These are phyloP conservation scores for Rhizopus delemar DNA, from an alignment of 371 early-diverging fungal genomes.

Conservation along the genomic window DNA sequence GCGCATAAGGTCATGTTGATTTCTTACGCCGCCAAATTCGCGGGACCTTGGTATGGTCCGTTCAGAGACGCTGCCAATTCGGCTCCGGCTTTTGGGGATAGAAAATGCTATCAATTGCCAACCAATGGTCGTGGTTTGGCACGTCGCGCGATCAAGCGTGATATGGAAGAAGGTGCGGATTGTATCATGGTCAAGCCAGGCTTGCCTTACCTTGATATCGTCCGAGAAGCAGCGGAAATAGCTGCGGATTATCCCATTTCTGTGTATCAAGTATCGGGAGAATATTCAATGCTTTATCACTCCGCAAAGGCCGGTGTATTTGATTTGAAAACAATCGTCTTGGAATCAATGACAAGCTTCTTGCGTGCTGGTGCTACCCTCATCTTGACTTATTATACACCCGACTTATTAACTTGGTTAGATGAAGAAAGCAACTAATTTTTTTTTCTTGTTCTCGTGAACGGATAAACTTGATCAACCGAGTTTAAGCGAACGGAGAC, in stretches of 20 bases:
- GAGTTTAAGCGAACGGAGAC: constrained; percentile 5
- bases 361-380: constrained; percentile 91
- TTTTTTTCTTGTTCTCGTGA: no score
- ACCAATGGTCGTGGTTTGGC: constrained; percentile 87
- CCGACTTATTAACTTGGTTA: constrained; percentile 89
- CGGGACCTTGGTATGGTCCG: constrained; percentile 93
- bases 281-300: constrained; percentile 93
- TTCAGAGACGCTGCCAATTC: constrained; percentile 96
- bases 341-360: constrained; percentile 84
- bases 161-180: constrained; percentile 94
- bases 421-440: constrained; percentile 37
- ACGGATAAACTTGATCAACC: constrained; percentile 19
- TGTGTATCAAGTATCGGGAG: constrained; percentile 94
- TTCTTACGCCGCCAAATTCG: constrained; percentile 95
- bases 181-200: constrained; percentile 97
- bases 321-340: constrained; percentile 78
- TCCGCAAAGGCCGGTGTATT: constrained; percentile 87
- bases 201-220: constrained; percentile 92
- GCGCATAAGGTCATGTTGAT: constrained; percentile 84
- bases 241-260: constrained; percentile 76
- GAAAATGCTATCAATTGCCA: constrained; percentile 94
- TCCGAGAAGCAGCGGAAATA: constrained; percentile 84
- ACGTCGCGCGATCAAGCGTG: constrained; percentile 82
- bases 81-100: constrained; percentile 88
- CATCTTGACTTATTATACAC: constrained; percentile 93